Evolutionary conservation across 2,329 filamentous ascomycete species (phyloP).

Genomic region (Fusarium tanahbumbuense): DNA sequence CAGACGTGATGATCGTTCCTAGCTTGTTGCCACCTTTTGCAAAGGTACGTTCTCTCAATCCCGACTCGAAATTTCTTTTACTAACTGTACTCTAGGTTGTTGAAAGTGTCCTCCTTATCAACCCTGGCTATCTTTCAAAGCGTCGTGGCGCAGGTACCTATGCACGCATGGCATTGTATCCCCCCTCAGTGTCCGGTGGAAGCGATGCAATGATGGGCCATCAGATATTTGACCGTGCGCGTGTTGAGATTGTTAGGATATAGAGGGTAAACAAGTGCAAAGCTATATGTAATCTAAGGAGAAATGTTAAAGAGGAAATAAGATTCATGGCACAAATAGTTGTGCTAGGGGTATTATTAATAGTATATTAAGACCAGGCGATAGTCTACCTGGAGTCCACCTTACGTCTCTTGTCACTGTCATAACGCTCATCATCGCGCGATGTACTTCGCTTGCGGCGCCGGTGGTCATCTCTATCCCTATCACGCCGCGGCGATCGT

Average conservation of each 20-base stretch:
- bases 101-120: conserved; percentile 89
- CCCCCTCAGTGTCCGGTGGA: conserved; percentile 71
- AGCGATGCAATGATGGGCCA: conserved; percentile 73
- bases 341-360: conserved; percentile 44
- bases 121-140: conserved; percentile 89
- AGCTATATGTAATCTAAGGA: conserved; percentile 37
- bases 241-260: conserved; percentile 89
- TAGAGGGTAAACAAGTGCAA: conserved; percentile 47
- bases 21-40: conserved; percentile 88
- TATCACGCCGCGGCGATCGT: conserved; percentile 62
- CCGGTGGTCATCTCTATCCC: conserved; percentile 58
- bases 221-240: conserved; percentile 81
- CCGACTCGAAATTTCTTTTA: neutral
- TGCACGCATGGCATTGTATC: conserved; percentile 80
- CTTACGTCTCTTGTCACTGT: conserved; percentile 69
- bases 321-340: conserved; percentile 11
- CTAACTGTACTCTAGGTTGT: conserved; percentile 72
- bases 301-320: conserved; percentile 28
- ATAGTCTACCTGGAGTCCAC: conserved; percentile 58
- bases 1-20: conserved; percentile 86
- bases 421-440: conserved; percentile 64
- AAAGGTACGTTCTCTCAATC: conserved; percentile 69
- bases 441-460: conserved; percentile 70
- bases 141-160: conserved; percentile 86
- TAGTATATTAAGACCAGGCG: conserved; percentile 30